Evolutionary conservation across 768 basidiomycete genomes (phyloP), one percentile per base, ranked within the genome.

Genomic region (Suillus tomentosus): DNA sequence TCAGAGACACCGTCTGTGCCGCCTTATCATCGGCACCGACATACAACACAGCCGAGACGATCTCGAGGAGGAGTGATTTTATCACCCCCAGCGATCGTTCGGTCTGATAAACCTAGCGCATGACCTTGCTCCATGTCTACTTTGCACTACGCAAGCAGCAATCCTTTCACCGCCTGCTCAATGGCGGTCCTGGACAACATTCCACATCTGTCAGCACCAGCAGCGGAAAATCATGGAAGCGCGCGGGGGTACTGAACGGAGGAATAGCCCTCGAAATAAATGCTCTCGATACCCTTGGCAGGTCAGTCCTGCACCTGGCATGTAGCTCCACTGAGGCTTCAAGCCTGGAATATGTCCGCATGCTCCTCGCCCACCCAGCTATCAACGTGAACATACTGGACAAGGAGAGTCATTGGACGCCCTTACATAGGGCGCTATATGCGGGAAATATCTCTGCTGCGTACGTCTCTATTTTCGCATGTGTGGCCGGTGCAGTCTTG

Each of bases 391-490:
- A 99, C 69, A 64, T 91, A 8, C 78, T 80, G 48, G 96, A 99
- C 75, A 74, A 74, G 61, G 96, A 99, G 80, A 92, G 86, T 63
- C 90, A 89, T 63, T 98, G 95, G 92, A 96, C 94, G 1, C 85
- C 96, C 8, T 79, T 99, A 24, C 96, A 99, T 71, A 80, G 95
- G 56, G 93, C 93, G 2, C 75, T 96, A 68, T 97, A 95, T 72
- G 74, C 81, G 43, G 93, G 92, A 1, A 94, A 95, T 69, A 65
- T 95, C 10, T 80, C 87, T 56, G 84, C 85, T 53, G 89, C 84
- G 87, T 90, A 67, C 65, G 89, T 80, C 7, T 37, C 9, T n/a
- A 53, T 15, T 14, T 56, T 24, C 39, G 43, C 62, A 17, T n/a
- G 27, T 24, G 48, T 11, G 45, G 27, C 37, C 40, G 63, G 50